These are phyloP conservation scores for Clathrus columnatus DNA, from an alignment of 768 basidiomycete genomes.

Conservation along the genomic window DNA sequence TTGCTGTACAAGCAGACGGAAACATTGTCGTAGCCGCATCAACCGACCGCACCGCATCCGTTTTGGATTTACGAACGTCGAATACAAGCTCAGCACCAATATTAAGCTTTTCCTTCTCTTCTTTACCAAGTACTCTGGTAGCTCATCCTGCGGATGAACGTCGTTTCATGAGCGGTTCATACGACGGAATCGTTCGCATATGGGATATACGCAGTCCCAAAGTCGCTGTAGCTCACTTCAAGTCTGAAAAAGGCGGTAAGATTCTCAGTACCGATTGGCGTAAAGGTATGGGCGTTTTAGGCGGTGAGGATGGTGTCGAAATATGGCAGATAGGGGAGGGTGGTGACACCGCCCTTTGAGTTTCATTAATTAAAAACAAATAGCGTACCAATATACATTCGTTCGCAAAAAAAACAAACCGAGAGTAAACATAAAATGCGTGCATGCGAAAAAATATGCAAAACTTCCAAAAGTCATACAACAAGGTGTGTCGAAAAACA, in stretches of 20 bases:
- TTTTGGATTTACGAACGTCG: conserved; percentile 55
- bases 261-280: conserved; percentile 54
- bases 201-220: conserved; percentile 74
- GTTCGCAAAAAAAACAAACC: neutral
- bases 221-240: conserved; percentile 53
- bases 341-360: neutral
- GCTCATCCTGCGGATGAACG: conserved; percentile 18
- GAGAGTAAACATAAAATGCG: neutral
- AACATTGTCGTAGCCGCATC: conserved; percentile 51
- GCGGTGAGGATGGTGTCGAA: conserved; percentile 57
- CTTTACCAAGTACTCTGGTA: conserved; percentile 59
- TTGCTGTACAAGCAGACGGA: conserved; percentile 39
- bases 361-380: neutral
- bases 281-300: conserved; percentile 46
- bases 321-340: conserved; percentile 49
- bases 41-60: conserved; percentile 62
- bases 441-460: neutral
- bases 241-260: conserved; percentile 47
- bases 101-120: conserved; percentile 46
- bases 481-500: no score
- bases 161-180: conserved; percentile 49
- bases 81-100: conserved; percentile 28
- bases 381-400: neutral
- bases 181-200: conserved; percentile 67
- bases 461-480: no score